Percentiles rank a stretch among this genome's conserved stretches.
These are phyloP conservation scores for Solanum sitiens DNA, from an alignment of 257 asterid species.

Conservation along the genomic window DNA sequence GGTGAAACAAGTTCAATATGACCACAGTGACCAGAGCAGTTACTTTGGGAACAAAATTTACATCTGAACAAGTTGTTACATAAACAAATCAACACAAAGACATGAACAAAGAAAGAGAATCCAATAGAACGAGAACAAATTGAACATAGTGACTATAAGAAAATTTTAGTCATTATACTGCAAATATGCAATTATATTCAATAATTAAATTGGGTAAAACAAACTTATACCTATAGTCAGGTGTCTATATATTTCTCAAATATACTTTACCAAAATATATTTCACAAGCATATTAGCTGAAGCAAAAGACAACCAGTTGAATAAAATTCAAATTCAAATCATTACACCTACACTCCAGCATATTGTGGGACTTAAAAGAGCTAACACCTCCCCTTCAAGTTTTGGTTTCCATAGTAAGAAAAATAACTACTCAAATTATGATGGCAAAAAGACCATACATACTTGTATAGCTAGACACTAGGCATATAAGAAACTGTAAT, in stretches of 20 bases:
- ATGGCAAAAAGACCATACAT: not conserved
- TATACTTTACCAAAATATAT: not conserved
- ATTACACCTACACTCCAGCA: not conserved
- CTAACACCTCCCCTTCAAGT: not conserved
- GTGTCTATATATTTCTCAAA: not conserved
- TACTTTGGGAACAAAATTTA: conserved; percentile 62
- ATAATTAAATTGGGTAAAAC: not conserved
- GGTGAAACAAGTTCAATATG: conserved; percentile 75
- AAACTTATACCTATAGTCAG: not conserved
- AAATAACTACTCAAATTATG: not conserved
- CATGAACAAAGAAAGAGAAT: not conserved
- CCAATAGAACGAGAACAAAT: not conserved
- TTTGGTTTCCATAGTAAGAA: not conserved
- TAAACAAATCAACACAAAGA: not conserved
- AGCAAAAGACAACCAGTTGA: not conserved
- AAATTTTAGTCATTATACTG: not conserved
- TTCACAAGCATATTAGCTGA: not conserved
- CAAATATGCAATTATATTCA: not conserved
- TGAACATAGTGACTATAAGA: not conserved
- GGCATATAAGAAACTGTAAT: not conserved
- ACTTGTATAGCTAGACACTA: not conserved
- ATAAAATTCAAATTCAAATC: not conserved
- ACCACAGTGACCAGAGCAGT: conserved; percentile 85
- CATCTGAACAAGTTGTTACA: conserved; percentile 44
- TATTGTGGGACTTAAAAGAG: not conserved